phyloP scores from a whole-genome alignment of 176 grass and related monocot genomes.

The Oropetium thomaeum region DNA sequence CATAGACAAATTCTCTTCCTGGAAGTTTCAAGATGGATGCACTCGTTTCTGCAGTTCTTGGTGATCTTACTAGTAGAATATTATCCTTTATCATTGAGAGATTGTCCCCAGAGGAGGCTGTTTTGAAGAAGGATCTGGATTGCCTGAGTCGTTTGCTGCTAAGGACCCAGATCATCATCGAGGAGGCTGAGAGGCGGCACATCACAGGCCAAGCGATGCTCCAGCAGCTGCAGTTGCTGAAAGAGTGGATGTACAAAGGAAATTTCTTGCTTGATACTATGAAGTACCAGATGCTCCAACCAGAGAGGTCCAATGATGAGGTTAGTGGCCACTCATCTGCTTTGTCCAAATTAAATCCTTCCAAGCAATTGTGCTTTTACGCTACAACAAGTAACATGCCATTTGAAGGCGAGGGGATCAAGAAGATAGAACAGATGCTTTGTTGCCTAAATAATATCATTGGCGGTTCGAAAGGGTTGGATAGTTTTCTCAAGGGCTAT shows the following conservation, averaged over 20 bases:
- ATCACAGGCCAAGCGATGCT: conserved; percentile 31
- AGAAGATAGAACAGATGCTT: neutral
- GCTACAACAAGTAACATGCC: neutral
- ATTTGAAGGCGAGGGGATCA: neutral
- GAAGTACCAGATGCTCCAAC: neutral
- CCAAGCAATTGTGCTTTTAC: neutral
- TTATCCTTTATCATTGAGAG: conserved; percentile 10
- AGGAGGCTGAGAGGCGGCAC: conserved; percentile 3
- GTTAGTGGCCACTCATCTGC: neutral
- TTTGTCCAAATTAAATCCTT: neutral
- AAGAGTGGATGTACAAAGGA: conserved; percentile 14
- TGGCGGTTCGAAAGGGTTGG: neutral
- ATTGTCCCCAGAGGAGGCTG: no score
- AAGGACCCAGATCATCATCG: neutral
- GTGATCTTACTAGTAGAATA: conserved; percentile 9
- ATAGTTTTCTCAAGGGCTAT: conserved; percentile 10
- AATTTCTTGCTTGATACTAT: conserved; percentile 21
- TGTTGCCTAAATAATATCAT: neutral
- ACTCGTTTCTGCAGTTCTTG: neutral
- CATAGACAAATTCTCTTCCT: neutral
- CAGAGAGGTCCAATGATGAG: neutral
- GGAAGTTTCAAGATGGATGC: conserved; percentile 10
- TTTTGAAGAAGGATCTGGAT: no score
- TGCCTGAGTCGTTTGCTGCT: no score
- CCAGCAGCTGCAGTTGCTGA: conserved; percentile 3